A percentile compares a stretch with the other conserved stretches of the same genome.
Evolutionary conservation across 2,329 filamentous ascomycete species (phyloP).

Genomic region (Hymenoscyphus albidus): DNA sequence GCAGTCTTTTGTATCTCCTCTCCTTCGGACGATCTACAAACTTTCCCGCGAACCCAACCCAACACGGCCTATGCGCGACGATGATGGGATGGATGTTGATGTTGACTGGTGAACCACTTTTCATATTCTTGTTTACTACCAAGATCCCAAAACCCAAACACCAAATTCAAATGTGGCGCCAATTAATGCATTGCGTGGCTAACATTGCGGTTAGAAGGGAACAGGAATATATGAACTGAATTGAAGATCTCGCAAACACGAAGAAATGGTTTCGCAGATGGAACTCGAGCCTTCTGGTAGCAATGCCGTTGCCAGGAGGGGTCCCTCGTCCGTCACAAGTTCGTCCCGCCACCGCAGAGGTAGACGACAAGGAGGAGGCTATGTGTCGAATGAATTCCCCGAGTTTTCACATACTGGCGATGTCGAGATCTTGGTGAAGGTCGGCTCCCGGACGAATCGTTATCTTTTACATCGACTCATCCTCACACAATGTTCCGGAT

Average conservation of each 20-base stretch:
- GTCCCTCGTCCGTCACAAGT: slow-evolving; percentile 55
- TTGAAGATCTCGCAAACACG: not conserved
- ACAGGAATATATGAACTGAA: not conserved
- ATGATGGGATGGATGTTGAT: slow-evolving; percentile 13
- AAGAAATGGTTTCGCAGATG: slow-evolving; percentile 59
- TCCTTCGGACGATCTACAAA: not conserved
- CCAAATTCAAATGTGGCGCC: not conserved
- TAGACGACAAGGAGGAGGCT: slow-evolving; percentile 66
- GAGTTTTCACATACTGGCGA: slow-evolving; percentile 87
- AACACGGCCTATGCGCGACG: not conserved
- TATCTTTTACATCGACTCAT: slow-evolving; percentile 88
- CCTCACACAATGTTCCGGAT: slow-evolving; percentile 83
- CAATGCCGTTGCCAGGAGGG: slow-evolving; percentile 54
- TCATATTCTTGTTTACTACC: not conserved
- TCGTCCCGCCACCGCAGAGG: slow-evolving; percentile 56
- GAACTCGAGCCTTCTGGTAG: slow-evolving; percentile 39
- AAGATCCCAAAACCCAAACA: not conserved
- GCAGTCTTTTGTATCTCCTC: not conserved
- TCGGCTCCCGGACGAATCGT: slow-evolving; percentile 68
- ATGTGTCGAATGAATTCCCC: slow-evolving; percentile 83
- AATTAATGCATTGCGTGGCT: not conserved
- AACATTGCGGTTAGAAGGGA: not conserved
- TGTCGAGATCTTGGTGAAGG: slow-evolving; percentile 79
- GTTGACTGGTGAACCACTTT: slow-evolving; percentile 7
- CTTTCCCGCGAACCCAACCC: not conserved